Evolutionary conservation across 2,329 filamentous ascomycete genomes (phyloP), one percentile per base, ranked within the genome.

Genomic region (Fusarium irregulare): DNA sequence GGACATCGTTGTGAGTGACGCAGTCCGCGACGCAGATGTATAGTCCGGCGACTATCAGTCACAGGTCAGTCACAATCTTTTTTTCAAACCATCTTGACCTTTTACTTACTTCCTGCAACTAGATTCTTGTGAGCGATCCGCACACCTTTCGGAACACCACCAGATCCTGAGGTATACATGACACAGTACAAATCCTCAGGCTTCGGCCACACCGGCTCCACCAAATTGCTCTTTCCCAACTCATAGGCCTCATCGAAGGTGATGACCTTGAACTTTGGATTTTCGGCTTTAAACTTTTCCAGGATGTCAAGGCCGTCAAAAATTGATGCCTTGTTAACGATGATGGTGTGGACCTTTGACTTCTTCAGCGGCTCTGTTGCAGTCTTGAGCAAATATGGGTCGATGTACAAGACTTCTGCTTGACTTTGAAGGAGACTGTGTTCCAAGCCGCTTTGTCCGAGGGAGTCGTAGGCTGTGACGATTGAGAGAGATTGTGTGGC

Each of bases 391-490:
- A 97, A 88, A 74, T 92, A 89, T 6, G 94, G 92, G 76, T 98
- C 94, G 64, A 93, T 87, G 80, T 94, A 97, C 83, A 98, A 94
- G 79, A 91, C 90, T 73, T 90, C 89, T 48, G 93, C 91, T 64
- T 89, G 85, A 47, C 93, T 96, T 81, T 97, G 92, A n/a, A 89
- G 84, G 66, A 98, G 87, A 3, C 93, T 97, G 83, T 97, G 94
- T 81, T 91, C 89, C 66, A 98, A 86, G 45, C 94, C 94, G 65
- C 90, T 89, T 75, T 93, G 88, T 53, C 94, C 94, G 37, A 98
- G 90, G 25, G 93, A 97, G 79, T 97, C 94, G 80, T 98, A 97
- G 47, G 94, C 94, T 45, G 95, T 98, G 53, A 97, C 94, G 69
- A 98, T 94, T 56, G 92, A 89, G 79, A 98, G 89, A 30, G 93